Evolutionary conservation across 768 basidiomycete species (phyloP), one percentile per base, ranked within the genome.

Genomic region (Solioccasus polychromus): DNA sequence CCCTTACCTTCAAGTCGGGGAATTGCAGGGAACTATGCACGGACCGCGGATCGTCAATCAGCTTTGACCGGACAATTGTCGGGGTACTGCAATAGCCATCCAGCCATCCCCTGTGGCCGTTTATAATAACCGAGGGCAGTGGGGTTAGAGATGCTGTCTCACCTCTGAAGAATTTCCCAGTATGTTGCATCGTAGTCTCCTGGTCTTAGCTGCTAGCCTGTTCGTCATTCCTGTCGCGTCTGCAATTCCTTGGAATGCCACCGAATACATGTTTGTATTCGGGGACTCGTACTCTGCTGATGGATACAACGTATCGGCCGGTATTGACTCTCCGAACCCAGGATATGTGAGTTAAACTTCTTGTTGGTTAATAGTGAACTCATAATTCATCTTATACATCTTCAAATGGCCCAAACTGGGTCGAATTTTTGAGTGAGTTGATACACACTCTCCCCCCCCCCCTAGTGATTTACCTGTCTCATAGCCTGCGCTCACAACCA

Each of bases 341-440:
- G 73, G 74, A 34, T 73, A 68, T 49, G 80, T 81, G 57, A 58
- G 75, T 62, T 35, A 20, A 12, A 9, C n/a, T n/a, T n/a, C n/a
- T n/a, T n/a, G n/a, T n/a, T n/a, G n/a, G n/a, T n/a, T n/a, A n/a
- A n/a, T n/a, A 50, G 19, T 15, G 18, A n/a, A 32, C 46, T 53
- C 47, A 50, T 15, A 20, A n/a, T n/a, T 24, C 19, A 3, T 6
- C 22, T 1, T 35, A 83, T 79, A 77, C 75, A 8, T 78, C 78
- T 7, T 79, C 78, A 14, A 79, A 82, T 57, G 80, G 82, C 15
- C 80, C 73, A 1, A 83, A 80, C 58, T 84, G 81, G 81, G 79
- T 80, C 6, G 59, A 75, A 45, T 74, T 68, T 52, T 67, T 81
- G 43, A 68, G 80, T 80, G 45, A 50, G 67, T 38, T 26, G 14